These are phyloP conservation scores for Quercus agrifolia DNA, from an alignment of 306 rosid species.

Conservation along the genomic window DNA sequence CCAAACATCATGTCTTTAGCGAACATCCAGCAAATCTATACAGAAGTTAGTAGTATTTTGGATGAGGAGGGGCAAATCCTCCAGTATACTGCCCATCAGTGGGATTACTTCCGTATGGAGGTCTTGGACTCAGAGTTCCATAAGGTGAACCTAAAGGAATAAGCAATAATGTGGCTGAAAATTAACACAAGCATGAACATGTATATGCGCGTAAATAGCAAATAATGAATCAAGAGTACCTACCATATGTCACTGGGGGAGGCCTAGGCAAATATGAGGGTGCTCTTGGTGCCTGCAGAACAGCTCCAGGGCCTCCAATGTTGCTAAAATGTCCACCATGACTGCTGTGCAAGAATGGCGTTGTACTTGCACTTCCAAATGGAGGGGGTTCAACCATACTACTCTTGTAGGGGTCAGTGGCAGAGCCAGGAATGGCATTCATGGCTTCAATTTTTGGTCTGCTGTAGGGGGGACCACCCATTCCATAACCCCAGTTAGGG, in stretches of 20 bases:
- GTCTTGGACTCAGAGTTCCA: constrained; percentile 26
- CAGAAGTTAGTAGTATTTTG: constrained; percentile 21
- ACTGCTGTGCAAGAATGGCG: not conserved
- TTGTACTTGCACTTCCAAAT: constrained; percentile 13
- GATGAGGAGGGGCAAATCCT: constrained; percentile 24
- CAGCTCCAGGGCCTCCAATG: constrained; percentile 10
- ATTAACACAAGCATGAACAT: too few species aligned
- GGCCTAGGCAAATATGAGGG: not conserved
- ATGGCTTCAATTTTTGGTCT: not conserved
- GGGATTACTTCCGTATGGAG: constrained; percentile 24
- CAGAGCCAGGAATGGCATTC: constrained; percentile 4
- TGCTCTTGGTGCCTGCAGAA: not conserved
- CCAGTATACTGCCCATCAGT: constrained; percentile 19
- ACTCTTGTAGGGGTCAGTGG: constrained; percentile 17
- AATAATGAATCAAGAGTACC: not conserved
- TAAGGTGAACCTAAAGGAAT: constrained; percentile 34
- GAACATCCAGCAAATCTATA: constrained; percentile 7
- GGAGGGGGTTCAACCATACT: constrained; percentile 18
- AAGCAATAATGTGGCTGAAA: constrained; percentile 1
- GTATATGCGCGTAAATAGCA: not conserved
- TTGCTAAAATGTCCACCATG: constrained; percentile 6
- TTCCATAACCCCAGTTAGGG: too few species aligned
- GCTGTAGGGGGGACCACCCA: too few species aligned
- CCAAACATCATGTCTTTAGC: not conserved
- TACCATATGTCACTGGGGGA: constrained; percentile 21